Base-by-base conservation (phyloP, 176 grass and related monocot genomes). In the Triticum urartu region DNA sequence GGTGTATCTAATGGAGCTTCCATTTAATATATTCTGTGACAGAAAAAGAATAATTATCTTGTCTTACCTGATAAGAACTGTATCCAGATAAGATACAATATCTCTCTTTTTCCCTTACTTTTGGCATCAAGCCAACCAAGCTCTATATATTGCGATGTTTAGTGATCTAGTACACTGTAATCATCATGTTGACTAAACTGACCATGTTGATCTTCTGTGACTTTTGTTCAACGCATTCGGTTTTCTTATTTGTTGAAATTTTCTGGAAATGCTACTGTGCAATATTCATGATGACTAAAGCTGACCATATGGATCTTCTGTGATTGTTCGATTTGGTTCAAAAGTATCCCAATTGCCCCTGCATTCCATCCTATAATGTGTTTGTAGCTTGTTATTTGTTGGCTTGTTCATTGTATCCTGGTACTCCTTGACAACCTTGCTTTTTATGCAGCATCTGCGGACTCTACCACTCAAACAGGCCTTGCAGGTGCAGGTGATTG, bases 381-480 rank as follows among this genome's bases (percentile, higher is more conserved):
- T 21, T 72, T 81, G 52, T 5, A 63, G 50, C 35, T 50, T 81
- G 20, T 54, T 85, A 76, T 75, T 77, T 81, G 81, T 30, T 91
- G 33, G 69, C 77, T 67, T 91, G 26, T 85, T 81, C 66, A 30
- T 68, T 87, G 7, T 64, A 69, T 64, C 70, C 4, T 42, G 67
- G 17, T 15, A 5, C 7, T 33, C 73, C 78, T 86, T 92, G 39
- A 76, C 28, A 81, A 35, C 36, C 36, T 50, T 81, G 61, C 56
- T 84, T 92, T 87, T 45, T 77, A 66, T 90, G 89, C 86, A 93
- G 95, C 89, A 87, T 93, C 95, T 87, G 79, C 92, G 68, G 91
- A 93, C 82, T 94, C 89, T 14, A 92, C 93, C 87, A 91, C 91
- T 86, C 95, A 95, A 90, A 92, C 91, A 70, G 87, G 83, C 79